Evolutionary conservation across 2,329 filamentous ascomycete genomes (phyloP).

Genomic region (Epichloe aotearoae): DNA sequence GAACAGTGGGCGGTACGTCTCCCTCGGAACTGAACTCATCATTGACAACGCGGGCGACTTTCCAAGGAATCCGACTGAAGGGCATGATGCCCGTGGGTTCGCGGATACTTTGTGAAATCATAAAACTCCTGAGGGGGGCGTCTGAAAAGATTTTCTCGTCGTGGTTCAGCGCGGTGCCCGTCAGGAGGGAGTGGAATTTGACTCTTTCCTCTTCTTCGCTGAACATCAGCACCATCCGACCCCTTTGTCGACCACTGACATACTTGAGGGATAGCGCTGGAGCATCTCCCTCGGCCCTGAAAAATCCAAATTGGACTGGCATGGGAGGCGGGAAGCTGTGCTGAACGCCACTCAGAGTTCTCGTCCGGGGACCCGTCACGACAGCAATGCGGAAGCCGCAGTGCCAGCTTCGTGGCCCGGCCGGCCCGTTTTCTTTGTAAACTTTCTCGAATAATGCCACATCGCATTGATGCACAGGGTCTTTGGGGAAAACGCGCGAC

Average conservation of each 20-base stretch:
- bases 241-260: constrained; percentile 49
- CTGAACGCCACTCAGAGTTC: constrained; percentile 63
- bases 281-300: constrained; percentile 54
- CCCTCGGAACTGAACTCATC: constrained; percentile 47
- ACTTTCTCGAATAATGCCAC: constrained; percentile 63
- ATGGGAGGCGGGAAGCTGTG: constrained; percentile 52
- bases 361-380: constrained; percentile 63
- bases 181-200: constrained; percentile 58
- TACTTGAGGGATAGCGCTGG: constrained; percentile 61
- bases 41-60: constrained; percentile 59
- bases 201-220: constrained; percentile 57
- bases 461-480: constrained; percentile 57
- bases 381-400: constrained; percentile 68
- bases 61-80: constrained; percentile 46
- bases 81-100: constrained; percentile 36
- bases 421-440: constrained; percentile 55
- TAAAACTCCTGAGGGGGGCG: constrained; percentile 50
- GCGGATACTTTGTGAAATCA: constrained; percentile 41
- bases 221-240: constrained; percentile 68
- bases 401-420: constrained; percentile 59
- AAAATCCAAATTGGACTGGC: constrained; percentile 66
- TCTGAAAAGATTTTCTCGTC: constrained; percentile 62
- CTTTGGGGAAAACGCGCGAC: constrained; percentile 60
- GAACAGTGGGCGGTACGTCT: constrained; percentile 51
- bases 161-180: constrained; percentile 53